Conservation (phyloP, 192 early-diverging fungal genomes). For the Backusella sp. region DNA sequence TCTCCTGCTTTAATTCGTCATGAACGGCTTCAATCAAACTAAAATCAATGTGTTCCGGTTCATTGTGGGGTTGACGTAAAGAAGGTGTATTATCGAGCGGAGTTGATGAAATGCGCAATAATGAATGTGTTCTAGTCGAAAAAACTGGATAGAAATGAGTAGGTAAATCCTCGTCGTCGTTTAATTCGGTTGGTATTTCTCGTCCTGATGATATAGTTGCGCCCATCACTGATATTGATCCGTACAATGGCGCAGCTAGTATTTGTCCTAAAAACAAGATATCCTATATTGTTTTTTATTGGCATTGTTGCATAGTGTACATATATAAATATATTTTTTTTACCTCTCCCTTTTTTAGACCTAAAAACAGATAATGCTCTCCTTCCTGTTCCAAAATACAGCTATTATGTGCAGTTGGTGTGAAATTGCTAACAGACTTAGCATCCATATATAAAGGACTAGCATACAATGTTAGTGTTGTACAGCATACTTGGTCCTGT, state of each 20-base stretch:
- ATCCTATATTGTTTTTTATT: constrained; percentile 22
- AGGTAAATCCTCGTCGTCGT: constrained; percentile 13
- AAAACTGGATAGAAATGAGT: constrained; percentile 39
- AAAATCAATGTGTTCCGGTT: constrained; percentile 10
- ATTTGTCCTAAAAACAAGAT: constrained; percentile 51
- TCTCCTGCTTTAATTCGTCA: not conserved
- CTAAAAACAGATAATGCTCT: constrained; percentile 31
- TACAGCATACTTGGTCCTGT: not conserved
- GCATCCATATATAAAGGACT: constrained; percentile 23
- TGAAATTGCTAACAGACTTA: constrained; percentile 36
- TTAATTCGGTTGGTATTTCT: not conserved
- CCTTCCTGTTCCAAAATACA: constrained; percentile 21
- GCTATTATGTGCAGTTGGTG: constrained; percentile 30
- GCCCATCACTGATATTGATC: constrained; percentile 40
- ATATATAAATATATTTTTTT: not conserved
- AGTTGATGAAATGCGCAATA: constrained; percentile 27
- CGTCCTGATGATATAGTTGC: constrained; percentile 29
- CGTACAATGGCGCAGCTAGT: constrained; percentile 44
- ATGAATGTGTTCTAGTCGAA: constrained; percentile 48
- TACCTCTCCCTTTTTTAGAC: constrained; percentile 47
- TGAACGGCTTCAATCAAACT: constrained; percentile 11
- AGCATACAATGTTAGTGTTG: not conserved
- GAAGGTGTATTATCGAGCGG: constrained; percentile 23
- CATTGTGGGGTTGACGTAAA: constrained; percentile 4
- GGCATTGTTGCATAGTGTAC: not conserved